Percentiles rank a stretch among this genome's conserved stretches.
Evolutionary conservation across 2,329 filamentous ascomycete species (phyloP).

Genomic region (Trichoderma harzianum): DNA sequence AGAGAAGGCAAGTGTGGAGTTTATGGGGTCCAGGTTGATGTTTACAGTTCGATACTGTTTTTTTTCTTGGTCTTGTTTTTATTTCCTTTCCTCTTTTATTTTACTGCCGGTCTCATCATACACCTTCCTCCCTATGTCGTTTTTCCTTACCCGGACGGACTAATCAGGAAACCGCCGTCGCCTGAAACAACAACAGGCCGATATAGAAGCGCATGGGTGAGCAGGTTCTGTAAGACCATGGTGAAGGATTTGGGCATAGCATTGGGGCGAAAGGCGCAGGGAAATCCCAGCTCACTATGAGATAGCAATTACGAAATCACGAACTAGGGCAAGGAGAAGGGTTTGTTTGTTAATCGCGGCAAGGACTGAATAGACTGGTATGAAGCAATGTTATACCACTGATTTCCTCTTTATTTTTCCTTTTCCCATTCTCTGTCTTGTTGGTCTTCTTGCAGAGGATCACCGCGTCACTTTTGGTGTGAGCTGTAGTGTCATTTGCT

Average conservation of each 20-base stretch:
- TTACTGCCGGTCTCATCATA: background rate
- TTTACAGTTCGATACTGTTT: background rate
- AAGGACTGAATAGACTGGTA: constrained; percentile 10
- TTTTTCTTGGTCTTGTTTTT: background rate
- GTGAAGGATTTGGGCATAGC: constrained; percentile 24
- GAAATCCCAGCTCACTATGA: constrained; percentile 4
- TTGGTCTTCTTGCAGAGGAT: background rate
- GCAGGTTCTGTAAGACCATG: background rate
- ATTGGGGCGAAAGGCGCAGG: constrained; percentile 28
- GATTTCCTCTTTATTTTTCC: background rate
- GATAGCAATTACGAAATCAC: background rate
- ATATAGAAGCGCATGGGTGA: background rate
- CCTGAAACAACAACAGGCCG: background rate
- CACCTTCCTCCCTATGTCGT: background rate
- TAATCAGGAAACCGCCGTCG: background rate
- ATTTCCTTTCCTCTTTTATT: background rate
- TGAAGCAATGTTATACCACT: constrained; percentile 2
- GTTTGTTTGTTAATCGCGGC: background rate
- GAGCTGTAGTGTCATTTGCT: background rate
- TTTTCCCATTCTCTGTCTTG: background rate
- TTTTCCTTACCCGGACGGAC: background rate
- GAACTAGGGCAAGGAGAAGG: background rate
- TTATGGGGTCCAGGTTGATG: background rate
- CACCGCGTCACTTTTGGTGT: background rate
- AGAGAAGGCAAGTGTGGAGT: constrained; percentile 1